Evolutionary conservation across 805 yeast genomes (phyloP).

Genomic region (Grigorovia transvaalensis): DNA sequence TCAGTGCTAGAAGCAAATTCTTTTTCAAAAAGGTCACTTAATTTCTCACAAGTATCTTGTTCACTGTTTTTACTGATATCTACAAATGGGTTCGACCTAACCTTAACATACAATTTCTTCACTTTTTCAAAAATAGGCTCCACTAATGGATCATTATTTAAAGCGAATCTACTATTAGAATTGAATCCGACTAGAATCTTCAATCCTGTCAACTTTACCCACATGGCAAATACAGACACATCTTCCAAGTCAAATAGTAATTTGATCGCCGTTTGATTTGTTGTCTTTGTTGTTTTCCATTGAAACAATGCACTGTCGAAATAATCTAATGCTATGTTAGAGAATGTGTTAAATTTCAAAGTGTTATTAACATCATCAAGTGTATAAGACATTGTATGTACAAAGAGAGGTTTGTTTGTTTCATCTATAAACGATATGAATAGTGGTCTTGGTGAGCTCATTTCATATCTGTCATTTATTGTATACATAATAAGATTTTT

Average conservation of each 20-base stretch:
- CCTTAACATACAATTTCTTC: conserved; percentile 16
- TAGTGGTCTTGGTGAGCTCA: background rate
- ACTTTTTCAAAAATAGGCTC: conserved; percentile 14
- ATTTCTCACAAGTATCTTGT: conserved; percentile 10
- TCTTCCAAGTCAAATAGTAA: conserved; percentile 23
- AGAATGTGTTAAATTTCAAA: conserved; percentile 23
- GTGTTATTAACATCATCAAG: conserved; percentile 14
- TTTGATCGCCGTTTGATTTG: conserved; percentile 11
- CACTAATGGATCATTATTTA: conserved; percentile 1
- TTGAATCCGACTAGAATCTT: conserved; percentile 24
- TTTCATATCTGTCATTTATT: background rate
- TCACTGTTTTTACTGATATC: conserved; percentile 4
- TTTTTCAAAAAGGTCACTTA: conserved; percentile 5
- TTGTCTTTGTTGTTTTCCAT: conserved; percentile 8
- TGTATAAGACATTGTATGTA: conserved; percentile 14
- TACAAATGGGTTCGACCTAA: conserved; percentile 22
- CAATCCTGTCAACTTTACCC: conserved; percentile 21
- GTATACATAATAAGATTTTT: too few relatives aligned
- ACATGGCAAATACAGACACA: conserved; percentile 21
- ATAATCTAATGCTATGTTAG: conserved; percentile 26
- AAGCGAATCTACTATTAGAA: conserved; percentile 1
- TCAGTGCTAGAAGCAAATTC: background rate
- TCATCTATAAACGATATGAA: conserved; percentile 22
- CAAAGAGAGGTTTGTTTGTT: conserved; percentile 19
- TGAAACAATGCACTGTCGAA: conserved; percentile 22